Conservation (phyloP, 495 filamentous ascomycete species). For the Podospora pseudoanserina region DNA sequence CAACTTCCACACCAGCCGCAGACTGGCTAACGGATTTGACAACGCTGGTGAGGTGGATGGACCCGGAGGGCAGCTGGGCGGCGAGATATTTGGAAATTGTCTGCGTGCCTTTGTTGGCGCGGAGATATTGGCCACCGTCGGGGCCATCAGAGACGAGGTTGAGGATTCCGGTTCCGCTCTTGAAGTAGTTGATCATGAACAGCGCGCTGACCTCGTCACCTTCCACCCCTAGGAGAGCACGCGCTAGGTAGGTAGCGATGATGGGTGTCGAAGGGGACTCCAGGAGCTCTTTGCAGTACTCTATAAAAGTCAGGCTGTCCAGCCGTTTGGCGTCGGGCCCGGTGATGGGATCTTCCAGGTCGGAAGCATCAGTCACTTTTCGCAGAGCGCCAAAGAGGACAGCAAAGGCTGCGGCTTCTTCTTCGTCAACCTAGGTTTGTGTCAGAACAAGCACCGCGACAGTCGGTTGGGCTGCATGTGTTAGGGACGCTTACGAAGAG, state of each 20-base stretch:
- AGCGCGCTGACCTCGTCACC: constrained; percentile 41
- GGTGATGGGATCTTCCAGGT: background rate
- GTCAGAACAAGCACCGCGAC: background rate
- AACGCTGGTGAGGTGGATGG: background rate
- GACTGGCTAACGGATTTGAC: background rate
- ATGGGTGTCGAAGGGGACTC: background rate
- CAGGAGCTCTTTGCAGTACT: background rate
- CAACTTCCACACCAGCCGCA: background rate
- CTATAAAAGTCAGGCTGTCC: background rate
- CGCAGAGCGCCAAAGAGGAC: background rate
- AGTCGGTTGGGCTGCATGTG: background rate
- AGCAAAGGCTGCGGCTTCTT: background rate
- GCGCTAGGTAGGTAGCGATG: constrained; percentile 33
- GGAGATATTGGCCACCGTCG: constrained; percentile 5
- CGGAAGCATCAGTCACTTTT: background rate
- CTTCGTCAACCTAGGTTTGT: background rate
- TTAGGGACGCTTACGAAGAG: background rate
- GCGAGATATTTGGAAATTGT: background rate
- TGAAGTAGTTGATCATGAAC: constrained; percentile 51
- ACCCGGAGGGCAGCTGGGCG: background rate
- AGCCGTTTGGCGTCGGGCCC: background rate
- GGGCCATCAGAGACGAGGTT: constrained; percentile 42
- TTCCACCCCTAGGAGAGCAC: constrained; percentile 46
- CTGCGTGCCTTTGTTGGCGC: background rate
- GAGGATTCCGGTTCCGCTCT: constrained; percentile 40